Evolutionary conservation across 345 rosid genomes (phyloP).

Genomic region (Raphanus sativus): DNA sequence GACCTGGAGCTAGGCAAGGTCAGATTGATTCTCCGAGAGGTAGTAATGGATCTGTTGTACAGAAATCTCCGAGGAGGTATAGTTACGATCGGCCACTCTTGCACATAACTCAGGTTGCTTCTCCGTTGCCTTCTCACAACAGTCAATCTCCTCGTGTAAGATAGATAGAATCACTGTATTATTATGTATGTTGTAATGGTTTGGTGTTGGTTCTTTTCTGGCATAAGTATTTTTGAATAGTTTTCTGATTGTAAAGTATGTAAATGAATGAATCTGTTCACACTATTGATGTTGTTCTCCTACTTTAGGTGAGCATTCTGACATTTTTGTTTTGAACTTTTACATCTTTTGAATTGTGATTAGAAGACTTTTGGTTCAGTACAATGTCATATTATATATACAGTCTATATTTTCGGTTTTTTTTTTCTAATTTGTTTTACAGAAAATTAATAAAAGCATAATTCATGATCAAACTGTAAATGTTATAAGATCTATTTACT

Average conservation of each 20-base stretch:
- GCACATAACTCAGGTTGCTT: conserved; percentile 53
- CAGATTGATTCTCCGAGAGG: conserved; percentile 38
- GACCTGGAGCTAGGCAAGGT: conserved; percentile 34
- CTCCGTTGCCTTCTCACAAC: conserved; percentile 56
- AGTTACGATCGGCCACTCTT: conserved; percentile 53
- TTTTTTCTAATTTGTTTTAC: neutral
- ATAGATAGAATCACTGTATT: conserved; percentile 37
- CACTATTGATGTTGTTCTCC: neutral
- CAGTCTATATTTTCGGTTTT: neutral
- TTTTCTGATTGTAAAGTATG: neutral
- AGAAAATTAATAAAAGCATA: neutral
- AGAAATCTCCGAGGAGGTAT: conserved; percentile 55
- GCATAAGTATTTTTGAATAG: neutral
- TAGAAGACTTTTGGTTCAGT: neutral
- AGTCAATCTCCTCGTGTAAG: conserved; percentile 55
- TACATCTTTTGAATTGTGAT: neutral
- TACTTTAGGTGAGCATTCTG: neutral
- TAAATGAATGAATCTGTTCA: neutral
- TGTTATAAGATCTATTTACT: conserved; percentile 30
- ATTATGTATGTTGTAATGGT: neutral
- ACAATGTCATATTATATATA: neutral
- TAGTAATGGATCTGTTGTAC: conserved; percentile 37
- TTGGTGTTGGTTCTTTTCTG: neutral
- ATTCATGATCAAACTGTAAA: neutral
- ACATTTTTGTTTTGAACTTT: neutral